Evolutionary conservation across 257 asterid genomes (phyloP).

Genomic region (Scutellaria baicalensis): DNA sequence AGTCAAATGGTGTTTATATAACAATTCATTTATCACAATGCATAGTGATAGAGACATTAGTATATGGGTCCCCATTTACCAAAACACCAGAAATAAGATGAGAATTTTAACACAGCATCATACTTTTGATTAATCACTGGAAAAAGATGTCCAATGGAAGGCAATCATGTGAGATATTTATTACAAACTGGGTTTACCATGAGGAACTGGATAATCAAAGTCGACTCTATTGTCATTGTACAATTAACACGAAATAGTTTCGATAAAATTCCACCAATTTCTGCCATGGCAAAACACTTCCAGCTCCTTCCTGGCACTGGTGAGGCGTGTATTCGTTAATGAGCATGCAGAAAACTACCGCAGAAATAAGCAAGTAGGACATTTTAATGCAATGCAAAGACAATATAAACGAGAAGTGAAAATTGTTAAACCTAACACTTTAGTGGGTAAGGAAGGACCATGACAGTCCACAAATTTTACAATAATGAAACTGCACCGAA

Average conservation of each 20-base stretch:
- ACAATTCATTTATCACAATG: no score
- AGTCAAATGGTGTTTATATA: no score
- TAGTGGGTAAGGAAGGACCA: neutral
- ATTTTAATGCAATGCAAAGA: neutral
- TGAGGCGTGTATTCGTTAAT: neutral
- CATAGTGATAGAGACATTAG: no score
- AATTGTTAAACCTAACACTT: neutral
- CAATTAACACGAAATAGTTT: neutral
- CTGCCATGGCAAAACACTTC: slow-evolving; percentile 17
- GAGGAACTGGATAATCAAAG: slow-evolving; percentile 2
- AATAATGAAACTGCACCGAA: neutral
- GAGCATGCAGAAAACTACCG: neutral
- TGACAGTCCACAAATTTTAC: neutral
- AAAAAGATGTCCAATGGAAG: neutral
- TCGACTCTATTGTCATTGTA: slow-evolving; percentile 5
- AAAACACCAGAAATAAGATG: neutral
- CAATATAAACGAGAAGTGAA: neutral
- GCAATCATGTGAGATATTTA: slow-evolving; percentile 13
- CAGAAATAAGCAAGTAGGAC: neutral
- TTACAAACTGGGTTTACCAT: slow-evolving; percentile 16
- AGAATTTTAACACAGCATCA: neutral
- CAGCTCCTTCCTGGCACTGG: slow-evolving; percentile 25
- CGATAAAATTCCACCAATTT: slow-evolving; percentile 5
- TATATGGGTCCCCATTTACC: no score
- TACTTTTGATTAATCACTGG: neutral